These are phyloP conservation scores for Lactarius pseudohatsudake DNA, from an alignment of 768 basidiomycete species.

Conservation along the genomic window DNA sequence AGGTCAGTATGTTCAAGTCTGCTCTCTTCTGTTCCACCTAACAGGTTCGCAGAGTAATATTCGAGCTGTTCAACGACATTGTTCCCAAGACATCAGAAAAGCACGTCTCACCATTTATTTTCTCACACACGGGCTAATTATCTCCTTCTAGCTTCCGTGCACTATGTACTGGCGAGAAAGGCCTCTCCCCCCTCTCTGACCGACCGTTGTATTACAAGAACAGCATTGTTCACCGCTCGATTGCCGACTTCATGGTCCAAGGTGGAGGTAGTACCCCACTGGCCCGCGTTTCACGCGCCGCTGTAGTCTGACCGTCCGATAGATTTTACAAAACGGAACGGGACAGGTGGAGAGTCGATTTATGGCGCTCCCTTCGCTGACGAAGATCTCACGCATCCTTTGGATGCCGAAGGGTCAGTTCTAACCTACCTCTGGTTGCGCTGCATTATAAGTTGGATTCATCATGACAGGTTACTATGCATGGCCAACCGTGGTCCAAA, in stretches of 20 bases:
- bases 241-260: conserved; percentile 78
- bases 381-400: conserved; percentile 63
- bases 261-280: conserved; percentile 56
- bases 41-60: conserved; percentile 52
- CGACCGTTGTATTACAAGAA: conserved; percentile 82
- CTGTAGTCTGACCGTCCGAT: neutral
- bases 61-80: conserved; percentile 72
- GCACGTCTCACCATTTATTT: conserved; percentile 41
- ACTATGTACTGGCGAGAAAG: conserved; percentile 84
- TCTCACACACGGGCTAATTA: conserved; percentile 16
- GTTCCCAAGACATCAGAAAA: conserved; percentile 81
- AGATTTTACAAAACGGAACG: conserved; percentile 81
- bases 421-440: neutral
- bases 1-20: conserved; percentile 41
- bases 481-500: conserved; percentile 88
- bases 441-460: neutral
- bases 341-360: conserved; percentile 79
- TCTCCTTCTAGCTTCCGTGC: conserved; percentile 67
- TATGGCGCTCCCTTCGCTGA: conserved; percentile 76
- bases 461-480: conserved; percentile 57
- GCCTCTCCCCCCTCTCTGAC: conserved; percentile 60
- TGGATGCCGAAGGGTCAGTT: conserved; percentile 62
- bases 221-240: conserved; percentile 74
- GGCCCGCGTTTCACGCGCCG: neutral
- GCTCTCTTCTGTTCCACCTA: conserved; percentile 25